phyloP scores from a whole-genome alignment of 805 yeast species.

The Kazachstania psychrophila region DNA sequence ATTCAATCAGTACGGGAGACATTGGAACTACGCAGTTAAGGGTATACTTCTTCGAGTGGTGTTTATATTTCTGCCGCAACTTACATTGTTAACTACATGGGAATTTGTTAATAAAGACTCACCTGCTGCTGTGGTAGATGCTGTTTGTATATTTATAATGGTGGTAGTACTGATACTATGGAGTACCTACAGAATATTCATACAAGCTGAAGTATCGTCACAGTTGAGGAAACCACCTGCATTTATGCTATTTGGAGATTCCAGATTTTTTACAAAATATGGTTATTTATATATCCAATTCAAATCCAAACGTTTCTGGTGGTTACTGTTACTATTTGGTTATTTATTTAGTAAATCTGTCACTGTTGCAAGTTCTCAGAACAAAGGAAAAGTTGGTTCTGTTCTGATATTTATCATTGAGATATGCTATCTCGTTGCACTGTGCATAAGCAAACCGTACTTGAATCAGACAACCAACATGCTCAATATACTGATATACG shows the following conservation, averaged over 20 bases:
- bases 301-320: conserved; percentile 78
- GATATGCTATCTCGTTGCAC: conserved; percentile 50
- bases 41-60: conserved; percentile 81
- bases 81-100: conserved; percentile 77
- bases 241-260: conserved; percentile 76
- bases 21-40: conserved; percentile 73
- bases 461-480: conserved; percentile 91
- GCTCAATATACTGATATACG: conserved; percentile 76
- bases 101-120: conserved; percentile 78
- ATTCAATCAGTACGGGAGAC: conserved; percentile 64
- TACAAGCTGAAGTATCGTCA: conserved; percentile 64
- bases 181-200: conserved; percentile 64
- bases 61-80: conserved; percentile 78
- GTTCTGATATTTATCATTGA: conserved; percentile 71
- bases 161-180: conserved; percentile 50
- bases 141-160: conserved; percentile 55
- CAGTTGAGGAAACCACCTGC: conserved; percentile 81
- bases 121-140: conserved; percentile 70
- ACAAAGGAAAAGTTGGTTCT: conserved; percentile 71
- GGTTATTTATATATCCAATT: conserved; percentile 90
- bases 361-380: conserved; percentile 78
- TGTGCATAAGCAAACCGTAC: conserved; percentile 72
- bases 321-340: conserved; percentile 53
- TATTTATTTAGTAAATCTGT: conserved; percentile 67
- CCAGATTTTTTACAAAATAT: conserved; percentile 66